Evolutionary conservation across 257 asterid species (phyloP).

Genomic region (Solanum appendiculatum): DNA sequence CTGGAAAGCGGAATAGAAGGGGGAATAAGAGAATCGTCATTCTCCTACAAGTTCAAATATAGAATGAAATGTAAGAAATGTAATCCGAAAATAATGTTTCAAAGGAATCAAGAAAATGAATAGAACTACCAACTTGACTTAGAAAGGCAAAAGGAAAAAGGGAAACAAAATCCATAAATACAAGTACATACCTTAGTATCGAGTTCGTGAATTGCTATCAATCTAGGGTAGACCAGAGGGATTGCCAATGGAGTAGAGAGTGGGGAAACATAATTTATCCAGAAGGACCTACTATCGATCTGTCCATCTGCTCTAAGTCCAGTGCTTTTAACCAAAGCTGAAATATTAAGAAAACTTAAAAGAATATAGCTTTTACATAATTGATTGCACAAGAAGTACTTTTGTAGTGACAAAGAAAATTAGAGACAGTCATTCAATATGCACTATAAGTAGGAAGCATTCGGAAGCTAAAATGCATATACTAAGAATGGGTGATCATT

Average conservation of each 20-base stretch:
- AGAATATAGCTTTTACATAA: not conserved
- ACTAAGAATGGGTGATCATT: not conserved
- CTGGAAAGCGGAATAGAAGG: conserved; percentile 73
- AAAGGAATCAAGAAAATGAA: not conserved
- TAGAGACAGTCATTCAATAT: not conserved
- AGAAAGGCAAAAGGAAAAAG: not conserved
- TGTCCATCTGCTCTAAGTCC: conserved; percentile 87
- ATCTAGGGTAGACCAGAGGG: conserved; percentile 90
- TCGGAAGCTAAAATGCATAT: not conserved
- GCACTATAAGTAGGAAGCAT: not conserved
- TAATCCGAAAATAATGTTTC: not conserved
- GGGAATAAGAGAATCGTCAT: conserved; percentile 55
- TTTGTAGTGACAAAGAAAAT: not conserved
- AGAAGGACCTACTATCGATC: conserved; percentile 80
- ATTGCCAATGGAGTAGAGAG: conserved; percentile 78
- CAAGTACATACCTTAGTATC: conserved; percentile 44
- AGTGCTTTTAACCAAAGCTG: conserved; percentile 80
- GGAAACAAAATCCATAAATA: not conserved
- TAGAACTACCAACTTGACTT: not conserved
- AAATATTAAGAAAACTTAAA: conserved; percentile 4
- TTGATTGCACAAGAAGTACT: not conserved
- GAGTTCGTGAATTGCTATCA: conserved; percentile 83
- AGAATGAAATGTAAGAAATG: not conserved
- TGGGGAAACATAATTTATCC: conserved; percentile 79
- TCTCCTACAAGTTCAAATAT: conserved; percentile 44